These are phyloP conservation scores for Cercophora scortea DNA, from an alignment of 495 filamentous ascomycete species.

Conservation along the genomic window DNA sequence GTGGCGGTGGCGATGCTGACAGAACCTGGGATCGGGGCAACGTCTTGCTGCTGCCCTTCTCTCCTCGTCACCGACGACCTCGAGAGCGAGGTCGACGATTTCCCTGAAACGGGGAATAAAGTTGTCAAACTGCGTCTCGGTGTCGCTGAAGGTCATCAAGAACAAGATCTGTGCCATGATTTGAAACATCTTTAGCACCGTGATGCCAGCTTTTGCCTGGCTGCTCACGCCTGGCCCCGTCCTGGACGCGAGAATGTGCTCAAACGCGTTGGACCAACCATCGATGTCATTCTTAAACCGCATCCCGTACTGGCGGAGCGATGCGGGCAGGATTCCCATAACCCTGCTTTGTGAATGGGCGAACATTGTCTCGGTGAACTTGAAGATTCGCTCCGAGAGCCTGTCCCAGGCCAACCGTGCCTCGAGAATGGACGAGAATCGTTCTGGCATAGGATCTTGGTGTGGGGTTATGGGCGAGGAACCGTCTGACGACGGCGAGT, in stretches of 20 bases:
- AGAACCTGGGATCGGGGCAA: constrained; percentile 34
- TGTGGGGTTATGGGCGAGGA: constrained; percentile 33
- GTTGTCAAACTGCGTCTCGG: constrained; percentile 39
- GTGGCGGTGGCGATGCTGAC: constrained; percentile 30
- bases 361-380: constrained; percentile 46
- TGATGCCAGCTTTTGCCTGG: constrained; percentile 46
- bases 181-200: constrained; percentile 48
- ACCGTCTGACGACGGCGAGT: constrained; percentile 34
- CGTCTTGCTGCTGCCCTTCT: constrained; percentile 34
- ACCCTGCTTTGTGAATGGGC: constrained; percentile 31
- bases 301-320: constrained; percentile 34
- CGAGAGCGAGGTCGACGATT: constrained; percentile 37
- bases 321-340: constrained; percentile 41
- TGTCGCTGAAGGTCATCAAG: constrained; percentile 44
- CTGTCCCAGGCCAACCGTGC: constrained; percentile 42
- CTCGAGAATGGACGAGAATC: constrained; percentile 38
- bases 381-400: constrained; percentile 43
- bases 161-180: constrained; percentile 45
- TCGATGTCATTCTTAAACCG: constrained; percentile 37
- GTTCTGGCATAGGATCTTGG: constrained; percentile 35
- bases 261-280: constrained; percentile 44
- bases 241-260: constrained; percentile 39
- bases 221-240: constrained; percentile 38
- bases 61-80: constrained; percentile 43
- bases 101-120: constrained; percentile 30